These are phyloP conservation scores for Termitomyces sp. DNA, from an alignment of 768 basidiomycete genomes.

Conservation along the genomic window DNA sequence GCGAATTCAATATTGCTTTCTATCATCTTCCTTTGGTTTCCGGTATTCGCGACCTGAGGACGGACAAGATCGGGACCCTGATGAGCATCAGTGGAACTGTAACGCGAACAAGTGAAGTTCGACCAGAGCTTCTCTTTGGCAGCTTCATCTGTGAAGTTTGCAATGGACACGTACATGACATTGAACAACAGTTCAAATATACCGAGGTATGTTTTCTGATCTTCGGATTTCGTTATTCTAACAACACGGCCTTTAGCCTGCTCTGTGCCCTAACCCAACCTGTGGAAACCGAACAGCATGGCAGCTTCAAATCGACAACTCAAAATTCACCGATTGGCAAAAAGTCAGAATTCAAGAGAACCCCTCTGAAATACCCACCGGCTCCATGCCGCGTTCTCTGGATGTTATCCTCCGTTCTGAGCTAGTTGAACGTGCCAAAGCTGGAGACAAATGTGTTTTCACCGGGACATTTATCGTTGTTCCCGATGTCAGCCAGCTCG, in stretches of 20 bases:
- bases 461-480: conserved; percentile 98
- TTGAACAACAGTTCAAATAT: conserved; percentile 99
- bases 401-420: conserved; percentile 95
- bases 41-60: conserved; percentile 89
- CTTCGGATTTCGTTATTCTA: not conserved
- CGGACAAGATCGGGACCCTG: conserved; percentile 89
- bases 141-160: conserved; percentile 93
- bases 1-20: conserved; percentile 94
- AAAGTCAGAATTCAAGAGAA: conserved; percentile 99
- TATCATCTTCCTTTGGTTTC: conserved; percentile 92
- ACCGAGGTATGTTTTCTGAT: conserved; percentile 64
- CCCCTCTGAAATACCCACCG: conserved; percentile 96
- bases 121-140: conserved; percentile 90
- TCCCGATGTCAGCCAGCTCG: conserved; percentile 95
- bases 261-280: conserved; percentile 88
- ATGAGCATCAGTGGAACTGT: conserved; percentile 97
- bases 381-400: conserved; percentile 94
- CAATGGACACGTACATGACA: conserved; percentile 78
- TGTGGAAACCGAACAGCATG: conserved; percentile 88
- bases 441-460: conserved; percentile 97
- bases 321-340: conserved; percentile 99
- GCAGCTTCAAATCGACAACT: conserved; percentile 93
- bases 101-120: conserved; percentile 94
- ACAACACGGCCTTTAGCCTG: conserved; percentile 49
- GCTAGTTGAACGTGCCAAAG: conserved; percentile 97